Evolutionary conservation across 2,329 filamentous ascomycete species (phyloP), one percentile per base, ranked within the genome.

Genomic region (Ophiocordyceps camponoti-rufipedis): DNA sequence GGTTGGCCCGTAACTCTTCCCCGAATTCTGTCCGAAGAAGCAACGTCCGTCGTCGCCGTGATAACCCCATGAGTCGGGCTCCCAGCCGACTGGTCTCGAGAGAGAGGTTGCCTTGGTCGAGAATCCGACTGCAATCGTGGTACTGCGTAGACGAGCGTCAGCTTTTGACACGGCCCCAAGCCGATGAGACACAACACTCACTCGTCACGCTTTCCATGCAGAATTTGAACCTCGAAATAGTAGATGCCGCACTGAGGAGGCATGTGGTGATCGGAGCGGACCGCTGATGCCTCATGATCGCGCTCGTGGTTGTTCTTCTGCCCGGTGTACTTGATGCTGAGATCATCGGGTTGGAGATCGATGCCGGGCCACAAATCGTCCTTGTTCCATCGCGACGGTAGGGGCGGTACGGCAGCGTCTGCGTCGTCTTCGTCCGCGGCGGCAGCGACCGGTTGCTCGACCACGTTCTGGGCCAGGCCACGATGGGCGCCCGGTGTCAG

Each of bases 191-290:
- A 16, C 2, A 5, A 40, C 10, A 70, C 72, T 45, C 64, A 77
- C 72, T 77, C 74, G 41, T 75, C 71, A 50, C 64, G 62, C 55
- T 69, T 72, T 45, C 64, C 68, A 14, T 66, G 63, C 28, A 72
- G 47, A 43, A 78, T 66, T 14, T 63, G 63, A 23, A 82, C 71
- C 58, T 98, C 91, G 57, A 79, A 98, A 60, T 98, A 98, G 62
- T 94, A 98, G 48, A 98, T 81, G 2, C 91, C 91, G 52, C 85
- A 91, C 56, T 94, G 82, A 33, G 78, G 72, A 4, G 91, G 87
- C 78, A 96, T 95, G 43, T 80, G 75, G 58, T 87, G 71, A 60
- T 98, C 83, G 28, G 88, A 77, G 46, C 91, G 78, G 47, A 94
- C 78, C 12, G 85, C 77, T 33, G 79, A 86, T 16, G 86, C 85